phyloP scores from a whole-genome alignment of 768 basidiomycete species.

The Collybiopsis luxurians region DNA sequence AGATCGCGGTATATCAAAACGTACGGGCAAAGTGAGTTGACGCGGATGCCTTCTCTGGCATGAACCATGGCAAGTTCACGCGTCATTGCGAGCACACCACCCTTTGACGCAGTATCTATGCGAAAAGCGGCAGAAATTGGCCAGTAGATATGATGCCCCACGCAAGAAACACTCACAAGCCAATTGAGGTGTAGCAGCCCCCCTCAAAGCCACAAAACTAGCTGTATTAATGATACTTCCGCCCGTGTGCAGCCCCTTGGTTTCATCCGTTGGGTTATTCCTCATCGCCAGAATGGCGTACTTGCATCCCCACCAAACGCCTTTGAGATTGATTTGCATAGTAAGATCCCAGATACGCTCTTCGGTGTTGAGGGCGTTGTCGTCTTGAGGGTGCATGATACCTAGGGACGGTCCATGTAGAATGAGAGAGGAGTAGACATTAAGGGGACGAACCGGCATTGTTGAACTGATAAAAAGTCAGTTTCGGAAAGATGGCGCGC shows the following conservation, averaged over 20 bases:
- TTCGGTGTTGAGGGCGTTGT: slow-evolving; percentile 94
- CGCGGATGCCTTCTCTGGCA: slow-evolving; percentile 92
- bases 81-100: slow-evolving; percentile 98
- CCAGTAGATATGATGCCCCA: no score
- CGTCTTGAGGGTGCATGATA: slow-evolving; percentile 98
- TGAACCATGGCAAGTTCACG: slow-evolving; percentile 98
- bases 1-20: no score
- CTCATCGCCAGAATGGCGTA: slow-evolving; percentile 97
- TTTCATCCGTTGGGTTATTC: slow-evolving; percentile 78
- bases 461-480: slow-evolving; percentile 64
- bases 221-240: slow-evolving; percentile 98
- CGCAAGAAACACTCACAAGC: slow-evolving; percentile 90
- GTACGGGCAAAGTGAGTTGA: slow-evolving; percentile 96
- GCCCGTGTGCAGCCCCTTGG: slow-evolving; percentile 75
- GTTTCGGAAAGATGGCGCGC: neutral
- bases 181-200: slow-evolving; percentile 97
- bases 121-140: no score
- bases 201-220: slow-evolving; percentile 93
- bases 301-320: slow-evolving; percentile 99
- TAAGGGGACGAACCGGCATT: slow-evolving; percentile 61
- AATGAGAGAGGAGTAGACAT: neutral
- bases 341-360: slow-evolving; percentile 96
- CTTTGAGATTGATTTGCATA: slow-evolving; percentile 94
- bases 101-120: slow-evolving; percentile 94
- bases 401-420: slow-evolving; percentile 38